Base-by-base conservation (phyloP, 805 yeast species). In the Saccharomycopsis oosterbeekiorum region DNA sequence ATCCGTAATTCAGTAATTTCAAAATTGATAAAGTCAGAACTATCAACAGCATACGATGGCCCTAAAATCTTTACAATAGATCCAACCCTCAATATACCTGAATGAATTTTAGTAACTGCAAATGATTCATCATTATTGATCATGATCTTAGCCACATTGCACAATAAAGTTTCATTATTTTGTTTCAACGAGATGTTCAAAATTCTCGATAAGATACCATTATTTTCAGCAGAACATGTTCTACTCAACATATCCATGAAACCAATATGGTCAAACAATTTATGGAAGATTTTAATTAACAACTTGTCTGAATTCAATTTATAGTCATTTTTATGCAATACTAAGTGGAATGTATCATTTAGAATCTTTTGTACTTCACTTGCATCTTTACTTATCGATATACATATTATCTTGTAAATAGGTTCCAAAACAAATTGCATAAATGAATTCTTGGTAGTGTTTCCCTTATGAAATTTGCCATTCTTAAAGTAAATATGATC, bases 391-490 rank as follows among this genome's bases (percentile, higher is more conserved):
- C 89, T 77, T 11, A 93, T 68, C 0, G 88, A 76, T 57, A 81
- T 78, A 0, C 89, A 77, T 42, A 85, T 73, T 9, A 92, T 69
- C 69, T 93, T 92, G 74, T 91, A 93, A 12, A 93, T 68, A 1
- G 98, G 99, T 29, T 82, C 83, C 9, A 91, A 73, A 8, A 94
- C 78, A 66, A 90, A 86, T 55, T 78, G 75, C 5, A 80, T 78
- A 70, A 93, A 88, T 1, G 89, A 70, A 63, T 62, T 63, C 63
- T 69, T 14, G 74, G 56, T 65, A 6, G 58, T 19, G 67, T 41
- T 37, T 43, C 57, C 60, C 0, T 70, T 70, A 0, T 78, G 68
- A 65, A 90, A 85, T 59, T 74, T 78, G 10, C 81, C 77, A 1
- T 73, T 67, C 58, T 82, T 71, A 68, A 74, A 89, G 66, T 78